A percentile compares a stretch with the other conserved stretches of the same genome.
These are phyloP conservation scores for Hypocreales sp. DNA, from an alignment of 2,329 filamentous ascomycete genomes.

Conservation along the genomic window DNA sequence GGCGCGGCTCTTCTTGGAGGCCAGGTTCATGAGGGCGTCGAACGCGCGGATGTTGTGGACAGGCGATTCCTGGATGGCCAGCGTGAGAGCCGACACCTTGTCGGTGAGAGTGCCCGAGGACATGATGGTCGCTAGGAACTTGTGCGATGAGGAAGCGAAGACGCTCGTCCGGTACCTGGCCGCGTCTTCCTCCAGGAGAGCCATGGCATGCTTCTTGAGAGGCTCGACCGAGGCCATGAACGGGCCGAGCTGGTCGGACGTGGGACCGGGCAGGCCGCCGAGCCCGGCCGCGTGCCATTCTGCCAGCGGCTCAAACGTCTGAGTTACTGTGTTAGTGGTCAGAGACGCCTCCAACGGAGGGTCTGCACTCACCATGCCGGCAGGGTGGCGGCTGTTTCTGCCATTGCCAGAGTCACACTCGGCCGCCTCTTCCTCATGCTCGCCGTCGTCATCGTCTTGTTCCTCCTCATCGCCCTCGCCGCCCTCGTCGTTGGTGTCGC, in stretches of 20 bases:
- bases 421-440: slow-evolving; percentile 14
- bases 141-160: slow-evolving; percentile 73
- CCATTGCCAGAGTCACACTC: slow-evolving; percentile 11
- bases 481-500: slow-evolving; percentile 21
- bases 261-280: slow-evolving; percentile 25
- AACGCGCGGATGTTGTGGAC: slow-evolving; percentile 83
- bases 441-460: slow-evolving; percentile 12
- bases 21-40: slow-evolving; percentile 66
- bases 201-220: slow-evolving; percentile 54
- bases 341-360: slow-evolving; percentile 6
- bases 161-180: slow-evolving; percentile 57
- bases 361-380: slow-evolving; percentile 17
- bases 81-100: slow-evolving; percentile 86
- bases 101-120: slow-evolving; percentile 89
- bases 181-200: slow-evolving; percentile 65
- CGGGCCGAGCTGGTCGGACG: slow-evolving; percentile 27
- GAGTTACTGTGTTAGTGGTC: slow-evolving; percentile 17
- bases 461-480: slow-evolving; percentile 18
- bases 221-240: slow-evolving; percentile 28
- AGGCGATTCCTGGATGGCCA: slow-evolving; percentile 91
- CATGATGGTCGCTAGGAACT: slow-evolving; percentile 96
- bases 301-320: slow-evolving; percentile 41
- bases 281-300: slow-evolving; percentile 38
- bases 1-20: slow-evolving; percentile 85
- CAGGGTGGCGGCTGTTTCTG: slow-evolving; percentile 10